Conservation (phyloP, 768 basidiomycete genomes). For the Cytidiella melzeri region DNA sequence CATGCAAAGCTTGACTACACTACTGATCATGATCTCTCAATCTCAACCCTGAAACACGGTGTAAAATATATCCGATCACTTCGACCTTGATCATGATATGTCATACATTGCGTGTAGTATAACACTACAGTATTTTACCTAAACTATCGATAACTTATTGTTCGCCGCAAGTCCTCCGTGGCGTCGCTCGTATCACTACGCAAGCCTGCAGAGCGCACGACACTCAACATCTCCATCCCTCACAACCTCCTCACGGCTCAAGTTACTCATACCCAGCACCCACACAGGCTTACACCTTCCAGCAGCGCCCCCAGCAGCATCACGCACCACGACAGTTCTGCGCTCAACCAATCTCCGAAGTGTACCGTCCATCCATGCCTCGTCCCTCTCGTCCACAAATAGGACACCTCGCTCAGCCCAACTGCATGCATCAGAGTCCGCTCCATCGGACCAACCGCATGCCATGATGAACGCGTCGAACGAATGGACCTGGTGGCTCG, state of each 20-base stretch:
- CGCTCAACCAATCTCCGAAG: conserved; percentile 4
- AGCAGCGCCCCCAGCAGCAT: not conserved
- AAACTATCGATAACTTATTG: too few relatives aligned
- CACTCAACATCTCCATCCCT: conserved; percentile 9
- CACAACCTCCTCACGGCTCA: conserved; percentile 15
- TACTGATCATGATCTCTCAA: too few relatives aligned
- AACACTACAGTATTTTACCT: too few relatives aligned
- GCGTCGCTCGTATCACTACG: too few relatives aligned
- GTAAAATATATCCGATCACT: too few relatives aligned
- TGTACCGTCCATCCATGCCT: conserved; percentile 1
- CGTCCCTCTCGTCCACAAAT: conserved; percentile 17
- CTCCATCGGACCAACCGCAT: conserved; percentile 35
- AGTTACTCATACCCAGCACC: conserved; percentile 14
- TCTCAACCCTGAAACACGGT: too few relatives aligned
- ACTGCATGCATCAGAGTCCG: not conserved
- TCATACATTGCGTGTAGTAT: too few relatives aligned
- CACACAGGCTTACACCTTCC: conserved; percentile 16
- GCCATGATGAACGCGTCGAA: conserved; percentile 41
- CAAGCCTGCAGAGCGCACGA: conserved; percentile 16
- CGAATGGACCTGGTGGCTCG: conserved; percentile 32
- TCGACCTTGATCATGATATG: too few relatives aligned
- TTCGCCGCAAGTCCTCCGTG: too few relatives aligned
- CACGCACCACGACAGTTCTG: not conserved
- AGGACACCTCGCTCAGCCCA: conserved; percentile 22
- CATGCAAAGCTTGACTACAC: too few relatives aligned